phyloP scores from a whole-genome alignment of 1,139 yeast species.

The Hemisphaericaspora xylofermentans region DNA sequence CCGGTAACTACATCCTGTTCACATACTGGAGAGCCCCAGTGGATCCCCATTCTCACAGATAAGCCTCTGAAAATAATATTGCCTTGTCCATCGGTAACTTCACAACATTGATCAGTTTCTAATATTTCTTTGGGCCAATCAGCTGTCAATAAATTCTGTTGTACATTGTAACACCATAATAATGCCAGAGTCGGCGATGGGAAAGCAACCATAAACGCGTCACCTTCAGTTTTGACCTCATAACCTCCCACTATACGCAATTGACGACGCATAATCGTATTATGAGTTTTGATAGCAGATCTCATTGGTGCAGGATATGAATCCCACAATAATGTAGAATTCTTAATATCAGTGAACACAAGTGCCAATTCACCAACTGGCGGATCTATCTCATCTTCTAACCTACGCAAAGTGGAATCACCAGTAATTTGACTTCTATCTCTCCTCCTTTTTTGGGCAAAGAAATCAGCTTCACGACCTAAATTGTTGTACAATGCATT shows the following conservation, averaged over 20 bases:
- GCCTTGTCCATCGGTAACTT: conserved; percentile 68
- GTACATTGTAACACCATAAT: conserved; percentile 93
- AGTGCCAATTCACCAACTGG: conserved; percentile 93
- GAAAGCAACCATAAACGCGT: conserved; percentile 97
- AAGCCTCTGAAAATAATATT: conserved; percentile 76
- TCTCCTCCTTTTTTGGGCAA: conserved; percentile 50
- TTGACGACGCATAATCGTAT: conserved; percentile 91
- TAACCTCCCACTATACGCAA: conserved; percentile 92
- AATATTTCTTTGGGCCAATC: conserved; percentile 97
- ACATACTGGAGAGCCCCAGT: conserved; percentile 97
- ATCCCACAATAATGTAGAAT: conserved; percentile 93
- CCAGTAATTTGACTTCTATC: conserved; percentile 56
- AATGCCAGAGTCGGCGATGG: conserved; percentile 90
- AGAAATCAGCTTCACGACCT: conserved; percentile 43
- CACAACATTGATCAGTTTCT: conserved; percentile 81
- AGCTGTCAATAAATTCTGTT: conserved; percentile 72
- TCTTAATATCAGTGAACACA: conserved; percentile 96
- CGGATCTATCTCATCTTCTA: conserved; percentile 91
- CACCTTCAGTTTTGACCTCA: conserved; percentile 99
- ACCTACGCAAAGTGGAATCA: conserved; percentile 76
- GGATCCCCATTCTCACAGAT: conserved; percentile 96
- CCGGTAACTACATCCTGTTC: conserved; percentile 92
- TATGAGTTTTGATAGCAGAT: conserved; percentile 92
- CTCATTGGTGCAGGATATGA: conserved; percentile 92
- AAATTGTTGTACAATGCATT: conserved; percentile 40